Evolutionary conservation across 129 eudicot genomes (phyloP).

Genomic region (Cynara cardunculus): DNA sequence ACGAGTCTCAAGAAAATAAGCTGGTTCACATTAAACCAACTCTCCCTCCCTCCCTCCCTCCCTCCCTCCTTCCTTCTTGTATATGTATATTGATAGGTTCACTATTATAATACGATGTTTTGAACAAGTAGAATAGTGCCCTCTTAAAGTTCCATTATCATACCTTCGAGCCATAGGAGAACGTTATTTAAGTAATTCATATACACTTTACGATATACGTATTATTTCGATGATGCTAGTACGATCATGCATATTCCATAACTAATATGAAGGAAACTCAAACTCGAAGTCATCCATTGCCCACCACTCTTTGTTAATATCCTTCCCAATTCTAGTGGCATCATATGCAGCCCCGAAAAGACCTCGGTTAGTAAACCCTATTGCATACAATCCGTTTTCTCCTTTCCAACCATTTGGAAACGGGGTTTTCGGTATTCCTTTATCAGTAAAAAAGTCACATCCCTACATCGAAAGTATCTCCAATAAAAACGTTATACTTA

Average conservation of each 20-base stretch:
- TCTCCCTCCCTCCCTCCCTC: no score
- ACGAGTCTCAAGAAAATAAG: no score
- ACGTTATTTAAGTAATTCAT: neutral
- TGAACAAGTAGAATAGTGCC: neutral
- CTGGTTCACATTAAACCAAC: no score
- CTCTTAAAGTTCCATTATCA: neutral
- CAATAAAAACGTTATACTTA: neutral
- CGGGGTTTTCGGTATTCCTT: conserved; percentile 60
- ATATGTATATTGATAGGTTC: neutral
- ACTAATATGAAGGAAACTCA: neutral
- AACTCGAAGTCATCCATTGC: neutral
- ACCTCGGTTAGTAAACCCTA: conserved; percentile 63
- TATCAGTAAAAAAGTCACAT: conserved; percentile 41
- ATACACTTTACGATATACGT: neutral
- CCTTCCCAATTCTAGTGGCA: conserved; percentile 49
- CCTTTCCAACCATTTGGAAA: conserved; percentile 78
- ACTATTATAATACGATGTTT: neutral
- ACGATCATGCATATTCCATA: neutral
- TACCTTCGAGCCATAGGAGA: neutral
- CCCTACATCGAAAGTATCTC: conserved; percentile 24
- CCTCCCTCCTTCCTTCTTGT: no score
- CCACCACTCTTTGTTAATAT: conserved; percentile 23
- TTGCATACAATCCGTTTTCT: conserved; percentile 60
- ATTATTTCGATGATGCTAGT: neutral
- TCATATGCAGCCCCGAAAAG: conserved; percentile 57